phyloP scores from a whole-genome alignment of 2,329 filamentous ascomycete genomes.

The Xylaria sp. region DNA sequence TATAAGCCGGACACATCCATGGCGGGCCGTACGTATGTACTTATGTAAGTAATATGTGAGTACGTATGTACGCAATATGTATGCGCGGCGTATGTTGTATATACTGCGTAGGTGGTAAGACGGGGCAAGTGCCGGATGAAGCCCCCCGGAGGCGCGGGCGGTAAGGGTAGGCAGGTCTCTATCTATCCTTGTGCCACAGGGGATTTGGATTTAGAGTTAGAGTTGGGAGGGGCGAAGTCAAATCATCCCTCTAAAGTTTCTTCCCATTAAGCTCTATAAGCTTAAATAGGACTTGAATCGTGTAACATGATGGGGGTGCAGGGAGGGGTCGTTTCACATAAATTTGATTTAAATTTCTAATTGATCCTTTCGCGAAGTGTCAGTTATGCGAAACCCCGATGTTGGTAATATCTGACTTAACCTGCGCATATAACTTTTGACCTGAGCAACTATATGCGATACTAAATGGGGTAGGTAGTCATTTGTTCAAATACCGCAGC shows the following conservation, averaged over 20 bases:
- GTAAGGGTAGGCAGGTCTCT: not conserved
- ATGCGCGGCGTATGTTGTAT: not conserved
- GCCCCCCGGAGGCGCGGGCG: not conserved
- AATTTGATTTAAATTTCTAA: not conserved
- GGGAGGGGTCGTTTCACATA: slow-evolving; percentile 30
- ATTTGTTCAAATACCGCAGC: slow-evolving; percentile 2
- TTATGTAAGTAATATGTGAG: too few species aligned
- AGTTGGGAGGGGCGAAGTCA: not conserved
- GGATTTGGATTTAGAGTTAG: not conserved
- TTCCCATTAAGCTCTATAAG: too few species aligned
- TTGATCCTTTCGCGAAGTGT: not conserved
- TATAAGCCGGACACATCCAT: not conserved
- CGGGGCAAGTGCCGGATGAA: slow-evolving; percentile 12
- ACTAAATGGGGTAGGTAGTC: not conserved
- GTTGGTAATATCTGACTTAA: slow-evolving; percentile 10
- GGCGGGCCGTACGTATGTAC: too few species aligned
- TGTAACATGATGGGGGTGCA: slow-evolving; percentile 1
- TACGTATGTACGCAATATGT: too few species aligned
- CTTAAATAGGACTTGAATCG: not conserved
- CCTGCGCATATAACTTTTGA: too few species aligned
- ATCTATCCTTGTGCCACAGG: slow-evolving; percentile 4
- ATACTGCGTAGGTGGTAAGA: not conserved
- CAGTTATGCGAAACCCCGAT: slow-evolving; percentile 1
- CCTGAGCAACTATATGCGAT: too few species aligned
- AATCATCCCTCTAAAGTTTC: too few species aligned